Conservation (phyloP, 2,329 filamentous ascomycete genomes). For the Alternaria panax region DNA sequence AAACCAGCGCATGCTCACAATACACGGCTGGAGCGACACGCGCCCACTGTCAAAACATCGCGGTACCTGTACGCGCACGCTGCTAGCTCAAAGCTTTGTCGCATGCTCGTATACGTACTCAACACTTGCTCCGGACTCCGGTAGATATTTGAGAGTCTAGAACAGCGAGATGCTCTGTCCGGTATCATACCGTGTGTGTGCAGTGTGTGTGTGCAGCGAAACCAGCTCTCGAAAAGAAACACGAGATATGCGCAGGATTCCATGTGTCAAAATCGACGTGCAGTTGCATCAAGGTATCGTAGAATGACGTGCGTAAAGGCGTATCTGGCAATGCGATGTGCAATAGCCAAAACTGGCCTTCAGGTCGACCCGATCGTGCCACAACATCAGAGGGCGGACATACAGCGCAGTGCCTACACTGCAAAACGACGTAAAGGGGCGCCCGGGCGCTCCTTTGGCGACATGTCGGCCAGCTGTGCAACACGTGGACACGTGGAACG, state of each 20-base stretch:
- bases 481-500: not conserved
- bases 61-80: not conserved
- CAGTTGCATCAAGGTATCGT: not conserved
- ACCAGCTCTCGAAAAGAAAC: no score
- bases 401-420: not conserved
- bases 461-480: not conserved
- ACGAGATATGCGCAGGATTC: not conserved
- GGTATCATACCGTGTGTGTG: not conserved
- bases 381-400: not conserved
- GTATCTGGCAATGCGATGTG: no score
- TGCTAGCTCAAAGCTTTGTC: not conserved
- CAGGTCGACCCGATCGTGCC: not conserved
- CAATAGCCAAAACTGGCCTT: not conserved
- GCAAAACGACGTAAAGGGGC: not conserved
- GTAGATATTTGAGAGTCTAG: not conserved
- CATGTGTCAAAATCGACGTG: no score
- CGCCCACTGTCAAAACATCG: not conserved
- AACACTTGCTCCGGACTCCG: not conserved
- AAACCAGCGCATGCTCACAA: no score
- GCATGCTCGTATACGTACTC: conserved; percentile 13
- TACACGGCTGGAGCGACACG: not conserved
- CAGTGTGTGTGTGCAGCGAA: no score
- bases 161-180: not conserved
- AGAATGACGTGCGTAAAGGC: not conserved
- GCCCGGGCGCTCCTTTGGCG: not conserved